These are phyloP conservation scores for Fusarium concolor DNA, from an alignment of 2,329 filamentous ascomycete genomes.

Conservation along the genomic window DNA sequence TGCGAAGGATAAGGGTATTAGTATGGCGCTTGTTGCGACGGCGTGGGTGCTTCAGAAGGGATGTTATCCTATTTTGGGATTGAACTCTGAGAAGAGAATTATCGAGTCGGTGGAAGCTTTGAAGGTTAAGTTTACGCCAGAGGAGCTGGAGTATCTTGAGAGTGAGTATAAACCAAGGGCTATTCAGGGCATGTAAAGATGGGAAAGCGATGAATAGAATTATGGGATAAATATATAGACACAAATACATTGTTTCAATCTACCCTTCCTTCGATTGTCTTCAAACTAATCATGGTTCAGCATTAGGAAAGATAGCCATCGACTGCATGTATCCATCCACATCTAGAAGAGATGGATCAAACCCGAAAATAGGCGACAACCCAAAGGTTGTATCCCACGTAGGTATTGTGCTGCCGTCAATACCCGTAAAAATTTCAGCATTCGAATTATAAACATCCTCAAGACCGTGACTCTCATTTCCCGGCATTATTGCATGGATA, in stretches of 20 bases:
- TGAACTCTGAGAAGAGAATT: constrained; percentile 69
- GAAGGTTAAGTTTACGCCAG: constrained; percentile 62
- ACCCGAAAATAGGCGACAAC: constrained; percentile 46
- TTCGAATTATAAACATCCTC: constrained; percentile 1
- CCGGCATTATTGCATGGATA: background rate
- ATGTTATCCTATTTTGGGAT: constrained; percentile 70
- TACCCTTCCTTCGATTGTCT: background rate
- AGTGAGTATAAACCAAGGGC: constrained; percentile 69
- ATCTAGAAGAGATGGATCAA: constrained; percentile 41
- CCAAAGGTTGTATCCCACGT: constrained; percentile 47
- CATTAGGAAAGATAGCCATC: constrained; percentile 30
- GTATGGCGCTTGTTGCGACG: constrained; percentile 73
- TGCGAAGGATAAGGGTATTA: constrained; percentile 66
- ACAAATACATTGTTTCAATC: background rate
- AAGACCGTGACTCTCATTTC: background rate
- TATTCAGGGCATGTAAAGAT: constrained; percentile 50
- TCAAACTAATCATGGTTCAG: background rate
- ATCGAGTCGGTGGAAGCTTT: constrained; percentile 67
- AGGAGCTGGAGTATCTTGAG: constrained; percentile 72
- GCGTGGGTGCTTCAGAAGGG: constrained; percentile 71
- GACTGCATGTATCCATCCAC: constrained; percentile 33
- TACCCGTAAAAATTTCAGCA: constrained; percentile 18
- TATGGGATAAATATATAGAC: background rate
- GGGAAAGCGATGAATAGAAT: background rate
- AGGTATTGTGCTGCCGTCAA: constrained; percentile 27